Conservation (phyloP, 2,329 filamentous ascomycete genomes). For the Fusarium illudens region DNA sequence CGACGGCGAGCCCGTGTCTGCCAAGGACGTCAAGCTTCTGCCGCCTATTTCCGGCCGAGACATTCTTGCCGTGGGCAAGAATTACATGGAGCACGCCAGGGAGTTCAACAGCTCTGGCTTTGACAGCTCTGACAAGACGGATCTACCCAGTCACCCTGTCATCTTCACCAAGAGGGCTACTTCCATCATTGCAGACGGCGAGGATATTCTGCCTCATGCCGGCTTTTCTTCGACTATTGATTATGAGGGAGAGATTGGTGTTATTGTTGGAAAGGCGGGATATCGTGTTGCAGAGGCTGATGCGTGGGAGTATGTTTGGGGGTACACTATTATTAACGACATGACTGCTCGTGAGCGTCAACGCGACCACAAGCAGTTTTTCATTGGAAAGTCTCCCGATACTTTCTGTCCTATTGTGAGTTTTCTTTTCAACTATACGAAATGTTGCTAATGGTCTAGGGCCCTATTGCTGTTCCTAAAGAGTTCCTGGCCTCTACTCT, state of each 20-base stretch:
- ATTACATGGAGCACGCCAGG: constrained; percentile 64
- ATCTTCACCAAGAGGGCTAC: constrained; percentile 65
- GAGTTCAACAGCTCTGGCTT: constrained; percentile 65
- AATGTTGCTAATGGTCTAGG: constrained; percentile 40
- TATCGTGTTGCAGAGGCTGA: constrained; percentile 53
- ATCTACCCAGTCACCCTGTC: constrained; percentile 61
- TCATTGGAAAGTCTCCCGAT: constrained; percentile 64
- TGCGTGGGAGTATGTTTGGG: constrained; percentile 62
- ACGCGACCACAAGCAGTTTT: constrained; percentile 67
- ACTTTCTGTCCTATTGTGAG: constrained; percentile 63
- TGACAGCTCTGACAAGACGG: constrained; percentile 63
- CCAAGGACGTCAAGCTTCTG: constrained; percentile 52
- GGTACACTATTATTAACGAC: constrained; percentile 65
- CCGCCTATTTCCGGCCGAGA: constrained; percentile 59
- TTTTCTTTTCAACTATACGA: background rate
- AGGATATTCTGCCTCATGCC: constrained; percentile 56
- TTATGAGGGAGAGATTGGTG: constrained; percentile 65
- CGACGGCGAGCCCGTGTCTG: constrained; percentile 26
- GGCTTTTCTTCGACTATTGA: constrained; percentile 60
- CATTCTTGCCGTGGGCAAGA: constrained; percentile 65
- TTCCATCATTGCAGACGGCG: constrained; percentile 59
- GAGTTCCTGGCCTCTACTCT: constrained; percentile 54
- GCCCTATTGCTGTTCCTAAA: constrained; percentile 60
- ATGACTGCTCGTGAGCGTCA: constrained; percentile 61
- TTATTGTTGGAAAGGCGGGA: constrained; percentile 62